Conservation (phyloP, 164 flowering plant species). For the Paratinospora sagittata region DNA sequence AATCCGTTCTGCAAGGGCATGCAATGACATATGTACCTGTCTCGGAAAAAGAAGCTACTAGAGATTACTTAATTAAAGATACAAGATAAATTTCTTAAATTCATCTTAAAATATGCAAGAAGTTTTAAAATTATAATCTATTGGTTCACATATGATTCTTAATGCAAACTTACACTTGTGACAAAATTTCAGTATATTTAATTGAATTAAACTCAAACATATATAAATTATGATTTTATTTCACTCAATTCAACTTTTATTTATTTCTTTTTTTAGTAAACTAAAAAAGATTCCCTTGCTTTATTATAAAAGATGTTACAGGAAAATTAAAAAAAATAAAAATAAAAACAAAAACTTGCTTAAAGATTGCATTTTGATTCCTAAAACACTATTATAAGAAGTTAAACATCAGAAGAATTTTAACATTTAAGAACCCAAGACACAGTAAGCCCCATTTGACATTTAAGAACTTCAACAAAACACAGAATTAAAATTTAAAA, state of each 20-base stretch:
- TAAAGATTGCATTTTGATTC: too few species aligned
- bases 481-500: background rate
- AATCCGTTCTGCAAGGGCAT: slow-evolving; percentile 20
- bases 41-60: slow-evolving; percentile 2
- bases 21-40: slow-evolving; percentile 34
- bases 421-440: background rate
- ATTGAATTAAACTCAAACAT: too few species aligned
- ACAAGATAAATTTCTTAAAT: background rate
- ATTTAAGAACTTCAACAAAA: background rate
- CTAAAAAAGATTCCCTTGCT: too few species aligned
- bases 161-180: background rate
- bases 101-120: background rate
- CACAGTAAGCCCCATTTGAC: background rate
- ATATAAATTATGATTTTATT: background rate
- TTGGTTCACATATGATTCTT: background rate
- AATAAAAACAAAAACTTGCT: too few species aligned
- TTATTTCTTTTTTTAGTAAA: background rate
- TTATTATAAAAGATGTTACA: too few species aligned
- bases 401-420: background rate
- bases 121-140: background rate
- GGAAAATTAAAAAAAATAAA: background rate
- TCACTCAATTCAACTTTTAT: background rate
- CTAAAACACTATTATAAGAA: background rate
- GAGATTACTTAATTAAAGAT: background rate
- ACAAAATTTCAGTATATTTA: background rate